These are phyloP conservation scores for Harrya chromipes DNA, from an alignment of 768 basidiomycete genomes.

Conservation along the genomic window DNA sequence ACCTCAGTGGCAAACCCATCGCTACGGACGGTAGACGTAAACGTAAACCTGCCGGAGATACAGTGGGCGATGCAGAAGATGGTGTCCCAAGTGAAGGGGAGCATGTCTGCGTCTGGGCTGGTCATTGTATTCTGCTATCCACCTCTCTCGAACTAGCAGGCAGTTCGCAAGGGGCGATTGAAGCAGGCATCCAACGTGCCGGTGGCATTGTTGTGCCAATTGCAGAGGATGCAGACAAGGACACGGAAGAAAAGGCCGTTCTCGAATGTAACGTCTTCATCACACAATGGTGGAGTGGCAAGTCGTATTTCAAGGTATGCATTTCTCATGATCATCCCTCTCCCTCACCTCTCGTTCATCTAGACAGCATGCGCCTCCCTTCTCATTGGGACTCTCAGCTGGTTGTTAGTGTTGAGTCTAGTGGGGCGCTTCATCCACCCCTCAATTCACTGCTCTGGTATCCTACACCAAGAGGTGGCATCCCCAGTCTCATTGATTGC, in stretches of 20 bases:
- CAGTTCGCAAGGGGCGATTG: constrained; percentile 51
- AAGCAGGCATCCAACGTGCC: constrained; percentile 54
- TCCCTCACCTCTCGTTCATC: background rate
- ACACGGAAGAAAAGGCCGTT: constrained; percentile 33
- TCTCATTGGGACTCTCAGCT: constrained; percentile 70
- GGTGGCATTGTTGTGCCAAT: constrained; percentile 59
- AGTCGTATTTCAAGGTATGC: constrained; percentile 66
- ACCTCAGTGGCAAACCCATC: constrained; percentile 12
- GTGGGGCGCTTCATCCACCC: constrained; percentile 57
- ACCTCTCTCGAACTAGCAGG: constrained; percentile 51
- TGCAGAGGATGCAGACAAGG: constrained; percentile 41
- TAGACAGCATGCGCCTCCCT: constrained; percentile 52
- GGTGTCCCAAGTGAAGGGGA: constrained; percentile 22
- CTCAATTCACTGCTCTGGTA: constrained; percentile 81
- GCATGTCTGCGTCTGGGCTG: constrained; percentile 53
- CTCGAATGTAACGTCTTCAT: constrained; percentile 70
- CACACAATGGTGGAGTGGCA: constrained; percentile 64
- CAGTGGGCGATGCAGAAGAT: constrained; percentile 16
- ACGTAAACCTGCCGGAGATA: constrained; percentile 24
- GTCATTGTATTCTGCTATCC: constrained; percentile 59
- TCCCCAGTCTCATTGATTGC: constrained; percentile 57
- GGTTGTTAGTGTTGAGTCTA: constrained; percentile 76
- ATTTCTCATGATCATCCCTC: background rate
- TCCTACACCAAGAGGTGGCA: constrained; percentile 62
- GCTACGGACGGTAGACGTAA: constrained; percentile 19